Percentiles rank a stretch among this genome's conserved stretches.
These are phyloP conservation scores for Nakazawaea populi DNA, from an alignment of 805 yeast species.

Conservation along the genomic window DNA sequence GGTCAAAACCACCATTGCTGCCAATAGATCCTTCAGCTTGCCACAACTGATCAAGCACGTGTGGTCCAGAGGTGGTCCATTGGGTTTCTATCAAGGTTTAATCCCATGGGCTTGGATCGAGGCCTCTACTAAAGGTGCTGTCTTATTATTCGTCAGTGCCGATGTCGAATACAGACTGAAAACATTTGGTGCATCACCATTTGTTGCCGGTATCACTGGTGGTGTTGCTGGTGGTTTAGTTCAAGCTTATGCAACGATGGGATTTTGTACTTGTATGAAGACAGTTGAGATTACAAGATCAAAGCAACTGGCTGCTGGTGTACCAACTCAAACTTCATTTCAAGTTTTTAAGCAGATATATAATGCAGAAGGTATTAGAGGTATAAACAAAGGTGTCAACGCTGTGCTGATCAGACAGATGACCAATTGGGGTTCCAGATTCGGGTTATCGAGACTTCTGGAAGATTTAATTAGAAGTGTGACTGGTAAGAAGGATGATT, in stretches of 20 bases:
- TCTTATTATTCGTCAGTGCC: conserved; percentile 82
- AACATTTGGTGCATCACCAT: conserved; percentile 64
- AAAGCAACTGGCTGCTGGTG: conserved; percentile 72
- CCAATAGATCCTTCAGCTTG: conserved; percentile 72
- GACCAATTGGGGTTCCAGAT: conserved; percentile 99
- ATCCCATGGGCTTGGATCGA: conserved; percentile 99
- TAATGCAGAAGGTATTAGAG: conserved; percentile 81
- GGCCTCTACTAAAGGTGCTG: conserved; percentile 99
- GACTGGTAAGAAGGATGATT: conserved; percentile 54
- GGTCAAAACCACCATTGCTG: conserved; percentile 96
- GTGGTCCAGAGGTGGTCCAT: conserved; percentile 89
- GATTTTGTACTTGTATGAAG: conserved; percentile 98
- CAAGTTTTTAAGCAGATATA: conserved; percentile 84
- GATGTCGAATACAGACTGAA: conserved; percentile 82
- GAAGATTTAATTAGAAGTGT: conserved; percentile 72
- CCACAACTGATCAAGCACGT: conserved; percentile 65
- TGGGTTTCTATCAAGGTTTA: conserved; percentile 94
- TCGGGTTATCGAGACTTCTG: conserved; percentile 86
- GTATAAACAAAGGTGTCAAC: conserved; percentile 64
- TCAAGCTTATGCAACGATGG: conserved; percentile 95
- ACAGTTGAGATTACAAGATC: conserved; percentile 94
- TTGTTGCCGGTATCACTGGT: conserved; percentile 87
- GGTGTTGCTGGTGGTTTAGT: conserved; percentile 96
- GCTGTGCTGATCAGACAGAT: conserved; percentile 61
- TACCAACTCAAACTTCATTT: conserved; percentile 67